Evolutionary conservation across 805 yeast species (phyloP), one percentile per base, ranked within the genome.

Genomic region (Cyberlindnera saturnus): DNA sequence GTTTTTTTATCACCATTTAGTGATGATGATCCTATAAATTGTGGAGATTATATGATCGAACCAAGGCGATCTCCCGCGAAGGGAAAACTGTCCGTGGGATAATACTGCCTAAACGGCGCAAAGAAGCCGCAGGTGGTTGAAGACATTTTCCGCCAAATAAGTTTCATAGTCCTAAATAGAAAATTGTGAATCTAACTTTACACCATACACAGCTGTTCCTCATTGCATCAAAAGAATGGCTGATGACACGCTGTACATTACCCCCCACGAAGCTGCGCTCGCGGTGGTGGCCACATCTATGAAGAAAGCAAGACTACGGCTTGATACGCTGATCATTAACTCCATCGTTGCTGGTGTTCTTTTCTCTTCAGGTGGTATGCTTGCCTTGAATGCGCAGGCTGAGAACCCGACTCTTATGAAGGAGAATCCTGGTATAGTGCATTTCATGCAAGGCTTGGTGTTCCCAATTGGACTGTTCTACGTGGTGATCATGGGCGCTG

Each of bases 261-360:
- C 88, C 4, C 86, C 91, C 6, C 81, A 85, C 63, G 95, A 86
- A 54, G 81, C 91, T 3, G 93, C 93, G 0, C 62, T 86, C 40
- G 93, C 95, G 0, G 82, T 84, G 34, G 91, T 85, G 16, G 95
- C 95, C 8, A 86, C 93, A 0, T 71, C 88, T 3, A 85, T 85
- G 93, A 86, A 86, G 61, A 86, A 86, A 56, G 75, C 90, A 4
- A 70, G 95, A 60, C 70, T 83, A 26, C 71, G 78, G 49, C 51
- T 79, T 5, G 82, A 80, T 45, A 71, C 81, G 1, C 58, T 86
- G n/a, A 50, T 77, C 0, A 54, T 84, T 17, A 83, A 83, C 57
- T 78, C 89, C 0, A 59, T 84, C 5, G 65, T 82, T 47, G 95
- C 89, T 4, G 93, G 88, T 0, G 50, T 82, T 2, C 59, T 86